Evolutionary conservation across 305 asterid species (phyloP).

Genomic region (Fraxinus sp.): DNA sequence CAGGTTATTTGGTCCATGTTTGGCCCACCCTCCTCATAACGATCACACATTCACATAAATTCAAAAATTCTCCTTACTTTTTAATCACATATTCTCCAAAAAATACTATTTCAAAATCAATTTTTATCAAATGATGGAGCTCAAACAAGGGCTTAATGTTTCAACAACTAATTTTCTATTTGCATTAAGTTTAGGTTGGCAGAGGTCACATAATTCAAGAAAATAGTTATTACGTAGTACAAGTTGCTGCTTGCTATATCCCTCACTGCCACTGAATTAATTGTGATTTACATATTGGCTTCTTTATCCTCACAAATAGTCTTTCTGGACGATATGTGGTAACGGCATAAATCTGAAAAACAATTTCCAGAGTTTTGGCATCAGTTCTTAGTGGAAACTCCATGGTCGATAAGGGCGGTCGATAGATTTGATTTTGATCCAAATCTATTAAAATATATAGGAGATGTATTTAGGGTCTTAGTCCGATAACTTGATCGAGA

Average conservation of each 20-base stretch:
- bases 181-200: slow-evolving; percentile 22
- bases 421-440: too few relatives aligned
- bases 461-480: too few relatives aligned
- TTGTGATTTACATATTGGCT: background rate
- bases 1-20: too few relatives aligned
- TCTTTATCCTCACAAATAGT: background rate
- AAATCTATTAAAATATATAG: too few relatives aligned
- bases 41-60: too few relatives aligned
- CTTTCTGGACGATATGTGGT: background rate
- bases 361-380: background rate
- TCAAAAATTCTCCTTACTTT: too few relatives aligned
- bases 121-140: too few relatives aligned
- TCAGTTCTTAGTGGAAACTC: background rate
- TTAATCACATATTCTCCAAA: too few relatives aligned
- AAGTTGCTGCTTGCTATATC: background rate
- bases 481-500: too few relatives aligned
- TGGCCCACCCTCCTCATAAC: too few relatives aligned
- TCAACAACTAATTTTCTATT: slow-evolving; percentile 26
- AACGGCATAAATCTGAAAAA: background rate
- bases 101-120: too few relatives aligned
- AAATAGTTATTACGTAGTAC: slow-evolving; percentile 10
- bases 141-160: slow-evolving; percentile 2
- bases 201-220: slow-evolving; percentile 24
- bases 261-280: background rate
- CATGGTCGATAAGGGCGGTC: background rate